Evolutionary conservation across 116 monocot species (phyloP).

Genomic region (Zostera marina): DNA sequence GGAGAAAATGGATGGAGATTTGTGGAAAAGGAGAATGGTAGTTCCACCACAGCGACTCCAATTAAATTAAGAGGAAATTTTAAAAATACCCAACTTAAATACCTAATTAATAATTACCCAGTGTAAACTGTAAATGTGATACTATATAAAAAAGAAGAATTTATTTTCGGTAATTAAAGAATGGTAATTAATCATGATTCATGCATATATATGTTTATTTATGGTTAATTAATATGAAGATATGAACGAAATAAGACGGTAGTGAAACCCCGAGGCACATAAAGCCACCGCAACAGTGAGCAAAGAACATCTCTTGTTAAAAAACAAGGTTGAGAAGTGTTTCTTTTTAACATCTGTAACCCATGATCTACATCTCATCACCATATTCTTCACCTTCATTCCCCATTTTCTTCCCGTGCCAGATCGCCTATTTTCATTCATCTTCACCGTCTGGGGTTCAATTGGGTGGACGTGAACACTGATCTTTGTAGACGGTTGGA

Average conservation of each 20-base stretch:
- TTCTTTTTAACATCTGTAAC: slow-evolving; percentile 9
- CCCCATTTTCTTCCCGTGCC: slow-evolving; percentile 8
- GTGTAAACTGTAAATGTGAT: too few relatives aligned
- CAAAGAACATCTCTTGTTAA: slow-evolving; percentile 33
- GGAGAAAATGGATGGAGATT: slow-evolving; percentile 59
- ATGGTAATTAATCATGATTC: too few relatives aligned
- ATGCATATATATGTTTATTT: too few relatives aligned
- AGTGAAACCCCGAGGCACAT: slow-evolving; percentile 8
- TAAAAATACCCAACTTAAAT: too few relatives aligned
- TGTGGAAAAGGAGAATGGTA: slow-evolving; percentile 69
- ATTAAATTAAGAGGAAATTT: not conserved
- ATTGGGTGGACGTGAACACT: slow-evolving; percentile 44
- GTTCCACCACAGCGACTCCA: slow-evolving; percentile 11
- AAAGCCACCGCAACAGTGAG: slow-evolving; percentile 17
- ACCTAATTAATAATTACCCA: too few relatives aligned
- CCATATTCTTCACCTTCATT: slow-evolving; percentile 6
- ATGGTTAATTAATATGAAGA: slow-evolving; percentile 1
- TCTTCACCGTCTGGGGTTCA: not conserved
- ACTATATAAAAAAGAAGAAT: too few relatives aligned
- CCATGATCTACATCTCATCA: slow-evolving; percentile 10
- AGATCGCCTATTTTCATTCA: slow-evolving; percentile 7
- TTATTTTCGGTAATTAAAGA: too few relatives aligned
- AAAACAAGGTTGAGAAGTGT: slow-evolving; percentile 24
- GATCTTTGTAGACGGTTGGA: slow-evolving; percentile 55
- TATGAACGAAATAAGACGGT: slow-evolving; percentile 1